A percentile compares a stretch with the other conserved stretches of the same genome.
These are phyloP conservation scores for Gyromitra esculenta DNA, from an alignment of 2,329 filamentous ascomycete genomes.

Conservation along the genomic window DNA sequence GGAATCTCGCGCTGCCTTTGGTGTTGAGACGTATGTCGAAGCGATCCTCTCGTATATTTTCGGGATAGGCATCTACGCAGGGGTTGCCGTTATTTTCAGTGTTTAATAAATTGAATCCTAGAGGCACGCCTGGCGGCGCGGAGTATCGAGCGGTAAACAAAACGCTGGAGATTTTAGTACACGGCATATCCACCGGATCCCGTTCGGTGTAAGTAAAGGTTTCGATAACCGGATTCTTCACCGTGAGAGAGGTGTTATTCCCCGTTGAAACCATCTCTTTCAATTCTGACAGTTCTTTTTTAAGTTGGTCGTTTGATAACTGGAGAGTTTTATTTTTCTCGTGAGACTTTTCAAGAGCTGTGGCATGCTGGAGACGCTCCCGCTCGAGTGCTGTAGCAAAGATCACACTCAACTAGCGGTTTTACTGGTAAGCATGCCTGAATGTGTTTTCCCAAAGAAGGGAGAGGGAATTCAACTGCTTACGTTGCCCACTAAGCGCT, in stretches of 20 bases:
- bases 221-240: neutral
- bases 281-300: neutral
- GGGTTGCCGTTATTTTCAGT: constrained; percentile 67
- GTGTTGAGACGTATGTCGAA: constrained; percentile 7
- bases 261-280: neutral
- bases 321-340: constrained; percentile 5
- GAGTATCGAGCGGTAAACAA: neutral
- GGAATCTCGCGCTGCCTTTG: neutral
- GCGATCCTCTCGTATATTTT: neutral
- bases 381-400: neutral
- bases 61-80: constrained; percentile 32
- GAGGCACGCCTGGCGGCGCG: neutral
- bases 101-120: neutral
- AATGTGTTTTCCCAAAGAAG: neutral
- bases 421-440: neutral
- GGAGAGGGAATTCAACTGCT: neutral
- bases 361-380: neutral
- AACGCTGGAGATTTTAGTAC: neutral
- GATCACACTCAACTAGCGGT: neutral
- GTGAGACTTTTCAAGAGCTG: neutral
- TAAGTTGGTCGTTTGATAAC: constrained; percentile 4
- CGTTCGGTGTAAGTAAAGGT: neutral
- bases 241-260: neutral
- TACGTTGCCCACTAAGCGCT: neutral
- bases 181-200: neutral